Base-by-base conservation (phyloP, 2,329 filamentous ascomycete species). In the Seiridium unicorne region DNA sequence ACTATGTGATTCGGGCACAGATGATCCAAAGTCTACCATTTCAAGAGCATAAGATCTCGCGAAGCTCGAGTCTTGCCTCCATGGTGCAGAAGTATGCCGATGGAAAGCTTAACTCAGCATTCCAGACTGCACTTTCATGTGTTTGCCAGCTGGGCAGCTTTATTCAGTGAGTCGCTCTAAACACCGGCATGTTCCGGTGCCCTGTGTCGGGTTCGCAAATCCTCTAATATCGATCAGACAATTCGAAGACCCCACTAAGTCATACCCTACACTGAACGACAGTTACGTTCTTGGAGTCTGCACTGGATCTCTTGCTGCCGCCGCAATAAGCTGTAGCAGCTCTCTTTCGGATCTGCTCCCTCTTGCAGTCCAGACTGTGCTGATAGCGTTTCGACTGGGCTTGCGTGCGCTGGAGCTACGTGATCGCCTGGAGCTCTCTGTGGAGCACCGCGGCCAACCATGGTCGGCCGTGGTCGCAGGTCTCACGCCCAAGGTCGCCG, bases 221-320 rank as follows among this genome's bases (percentile, higher is more conserved):
- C 18, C 18, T 26, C 18, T 26, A 26, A 26, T 26, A 26, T 26
- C 18, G 18, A 26, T 26, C 18, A 26, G 18, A 26, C 38, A 42
- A 42, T 13, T 42, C 13, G 7, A 8, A 42, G 38, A 42, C 13
- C 7, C 7, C 38, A 42, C 38, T 42, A 7, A 42, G 13, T 42
- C 38, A 42, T 42, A 42, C 38, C 49, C 48, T 10, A 58, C 42
- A 47, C 54, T 38, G 38, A 58, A 8, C 57, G 38, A 65, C 35
- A 51, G 61, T 18, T 57, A 57, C 13, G 44, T 65, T 13, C 38
- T 67, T 26, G 71, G 71, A 40, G 51, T 74, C n/a, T 74, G 72
- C 56, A 73, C 70, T 1, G 72, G 73, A n/a, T 59, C 68, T 5
- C 62, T 74, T 32, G 67, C 73, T 9, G 70, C 72, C 9, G 69